phyloP scores from a whole-genome alignment of 2,329 filamentous ascomycete species.

The Hymenoscyphus occultus region DNA sequence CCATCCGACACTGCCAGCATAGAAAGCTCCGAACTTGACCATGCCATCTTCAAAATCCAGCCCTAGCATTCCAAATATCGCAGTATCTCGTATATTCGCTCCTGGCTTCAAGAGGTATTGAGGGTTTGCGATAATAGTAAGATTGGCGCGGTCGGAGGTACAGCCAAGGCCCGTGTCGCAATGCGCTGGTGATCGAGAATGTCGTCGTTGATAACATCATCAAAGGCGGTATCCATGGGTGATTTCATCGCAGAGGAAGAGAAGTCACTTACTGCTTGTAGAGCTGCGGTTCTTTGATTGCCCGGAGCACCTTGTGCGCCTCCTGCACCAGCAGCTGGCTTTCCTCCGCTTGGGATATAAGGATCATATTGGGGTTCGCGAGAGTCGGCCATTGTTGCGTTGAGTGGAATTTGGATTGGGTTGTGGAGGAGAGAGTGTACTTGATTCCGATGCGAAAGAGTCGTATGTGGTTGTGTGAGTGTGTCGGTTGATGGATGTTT shows the following conservation, averaged over 20 bases:
- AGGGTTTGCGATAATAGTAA: neutral
- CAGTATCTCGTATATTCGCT: neutral
- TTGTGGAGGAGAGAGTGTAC: slow-evolving; percentile 9
- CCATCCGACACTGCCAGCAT: neutral
- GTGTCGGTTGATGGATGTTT: slow-evolving; percentile 10
- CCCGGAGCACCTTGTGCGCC: slow-evolving; percentile 38
- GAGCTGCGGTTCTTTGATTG: slow-evolving; percentile 66
- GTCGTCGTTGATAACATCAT: neutral
- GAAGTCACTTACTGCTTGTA: slow-evolving; percentile 74
- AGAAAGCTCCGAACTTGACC: neutral
- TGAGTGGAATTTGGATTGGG: slow-evolving; percentile 10
- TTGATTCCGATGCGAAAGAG: slow-evolving; percentile 7
- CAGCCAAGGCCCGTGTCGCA: neutral
- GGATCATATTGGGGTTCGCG: slow-evolving; percentile 35
- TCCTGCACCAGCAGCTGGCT: slow-evolving; percentile 31
- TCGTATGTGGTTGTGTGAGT: slow-evolving; percentile 5
- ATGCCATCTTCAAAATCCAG: neutral
- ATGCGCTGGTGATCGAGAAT: neutral
- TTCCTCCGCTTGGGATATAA: slow-evolving; percentile 32
- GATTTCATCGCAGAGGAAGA: slow-evolving; percentile 19
- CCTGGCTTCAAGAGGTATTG: neutral
- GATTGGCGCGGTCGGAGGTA: slow-evolving; percentile 7
- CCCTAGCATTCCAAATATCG: neutral
- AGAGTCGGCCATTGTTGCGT: slow-evolving; percentile 33
- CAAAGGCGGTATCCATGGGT: slow-evolving; percentile 10